Percentiles rank a stretch among this genome's conserved stretches.
These are phyloP conservation scores for Nicotiana sylvestris DNA, from an alignment of 257 asterid genomes.

Conservation along the genomic window DNA sequence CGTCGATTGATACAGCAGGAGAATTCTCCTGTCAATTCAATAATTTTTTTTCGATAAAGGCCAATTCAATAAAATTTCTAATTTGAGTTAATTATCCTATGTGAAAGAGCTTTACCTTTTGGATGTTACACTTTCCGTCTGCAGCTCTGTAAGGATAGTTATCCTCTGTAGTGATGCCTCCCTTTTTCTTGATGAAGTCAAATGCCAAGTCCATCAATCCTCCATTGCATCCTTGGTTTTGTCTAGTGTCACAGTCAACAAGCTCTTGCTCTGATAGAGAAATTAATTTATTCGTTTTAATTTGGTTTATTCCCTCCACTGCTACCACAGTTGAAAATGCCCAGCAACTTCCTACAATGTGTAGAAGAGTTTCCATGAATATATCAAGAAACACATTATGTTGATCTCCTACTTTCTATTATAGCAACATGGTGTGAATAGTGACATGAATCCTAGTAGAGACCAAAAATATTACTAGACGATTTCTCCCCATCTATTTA, in stretches of 20 bases:
- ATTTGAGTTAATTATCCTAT: background rate
- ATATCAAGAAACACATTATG: background rate
- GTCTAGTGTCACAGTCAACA: conserved; percentile 61
- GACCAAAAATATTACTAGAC: too few relatives aligned
- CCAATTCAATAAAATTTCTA: too few relatives aligned
- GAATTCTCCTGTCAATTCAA: conserved; percentile 34
- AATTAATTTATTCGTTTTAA: conserved; percentile 52
- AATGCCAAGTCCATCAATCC: conserved; percentile 86
- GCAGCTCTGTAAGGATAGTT: conserved; percentile 67
- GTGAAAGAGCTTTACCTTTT: conserved; percentile 39
- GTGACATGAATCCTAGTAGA: too few relatives aligned
- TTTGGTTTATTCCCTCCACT: conserved; percentile 81
- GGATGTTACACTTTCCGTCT: conserved; percentile 50
- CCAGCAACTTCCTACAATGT: conserved; percentile 80
- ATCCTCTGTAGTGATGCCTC: conserved; percentile 71
- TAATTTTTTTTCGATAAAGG: too few relatives aligned
- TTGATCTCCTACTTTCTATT: background rate
- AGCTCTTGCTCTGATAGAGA: conserved; percentile 90
- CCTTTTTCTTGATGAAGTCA: conserved; percentile 51
- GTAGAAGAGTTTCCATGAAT: background rate
- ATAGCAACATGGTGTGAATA: background rate
- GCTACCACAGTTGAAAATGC: conserved; percentile 86
- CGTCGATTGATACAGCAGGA: conserved; percentile 64
- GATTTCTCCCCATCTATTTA: too few relatives aligned
- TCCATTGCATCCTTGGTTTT: conserved; percentile 81